These are phyloP conservation scores for Tinospora cordifolia DNA, from an alignment of 164 flowering plant species.

Conservation along the genomic window DNA sequence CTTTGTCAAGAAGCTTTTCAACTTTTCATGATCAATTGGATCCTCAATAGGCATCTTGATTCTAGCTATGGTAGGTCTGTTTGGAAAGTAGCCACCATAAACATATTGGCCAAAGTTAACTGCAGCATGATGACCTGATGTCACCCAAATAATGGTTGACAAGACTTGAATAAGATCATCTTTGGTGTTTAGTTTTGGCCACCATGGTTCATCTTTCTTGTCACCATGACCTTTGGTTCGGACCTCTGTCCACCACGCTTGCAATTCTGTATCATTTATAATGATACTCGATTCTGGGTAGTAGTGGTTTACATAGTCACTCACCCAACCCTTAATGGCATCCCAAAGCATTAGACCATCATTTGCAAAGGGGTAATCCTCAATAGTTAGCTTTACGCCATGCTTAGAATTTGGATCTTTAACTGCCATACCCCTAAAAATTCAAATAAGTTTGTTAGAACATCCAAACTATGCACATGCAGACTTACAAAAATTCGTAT, in stretches of 20 bases:
- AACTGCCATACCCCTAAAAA: conserved; percentile 61
- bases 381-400: conserved; percentile 52
- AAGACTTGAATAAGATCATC: conserved; percentile 37
- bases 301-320: conserved; percentile 49
- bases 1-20: conserved; percentile 15
- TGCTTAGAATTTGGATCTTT: conserved; percentile 58
- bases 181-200: conserved; percentile 51
- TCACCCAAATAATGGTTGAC: conserved; percentile 59
- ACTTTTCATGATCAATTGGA: conserved; percentile 13
- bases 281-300: conserved; percentile 31
- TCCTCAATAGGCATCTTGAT: conserved; percentile 52
- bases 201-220: conserved; percentile 28
- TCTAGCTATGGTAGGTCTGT: conserved; percentile 56
- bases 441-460: too few relatives aligned
- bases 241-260: conserved; percentile 71
- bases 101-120: conserved; percentile 70
- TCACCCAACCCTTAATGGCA: conserved; percentile 52
- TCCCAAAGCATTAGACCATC: conserved; percentile 71
- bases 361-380: conserved; percentile 70
- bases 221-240: conserved; percentile 58
- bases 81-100: conserved; percentile 63
- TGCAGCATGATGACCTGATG: conserved; percentile 67
- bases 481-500: too few relatives aligned
- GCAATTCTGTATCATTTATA: conserved; percentile 52
- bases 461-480: too few relatives aligned